Evolutionary conservation across 1,284 basidiomycete genomes (phyloP).

Genomic region (Leccinum griseonigrum): DNA sequence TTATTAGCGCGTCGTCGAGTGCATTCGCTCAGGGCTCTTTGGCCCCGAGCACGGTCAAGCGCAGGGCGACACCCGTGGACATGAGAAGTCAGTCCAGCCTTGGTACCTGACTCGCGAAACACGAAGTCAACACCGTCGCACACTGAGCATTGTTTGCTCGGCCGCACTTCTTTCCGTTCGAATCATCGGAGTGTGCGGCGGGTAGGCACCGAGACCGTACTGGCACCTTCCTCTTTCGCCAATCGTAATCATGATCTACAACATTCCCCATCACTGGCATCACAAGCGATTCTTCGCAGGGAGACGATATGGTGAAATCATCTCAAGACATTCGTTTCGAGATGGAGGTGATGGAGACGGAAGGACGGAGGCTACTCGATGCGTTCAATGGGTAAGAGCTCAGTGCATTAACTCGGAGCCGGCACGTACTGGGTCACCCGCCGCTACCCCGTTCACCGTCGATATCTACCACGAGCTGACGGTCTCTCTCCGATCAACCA

Average conservation of each 20-base stretch:
- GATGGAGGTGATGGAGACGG: conserved; percentile 64
- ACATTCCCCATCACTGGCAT: conserved; percentile 33
- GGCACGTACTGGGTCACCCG: conserved; percentile 36
- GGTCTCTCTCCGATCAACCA: conserved; percentile 31
- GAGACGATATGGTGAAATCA: conserved; percentile 54
- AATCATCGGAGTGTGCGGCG: conserved; percentile 25
- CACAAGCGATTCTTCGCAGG: conserved; percentile 37
- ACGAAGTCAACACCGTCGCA: conserved; percentile 13
- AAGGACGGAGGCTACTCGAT: conserved; percentile 64
- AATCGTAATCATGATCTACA: conserved; percentile 24
- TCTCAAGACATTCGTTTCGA: conserved; percentile 61
- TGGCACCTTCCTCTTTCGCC: conserved; percentile 30
- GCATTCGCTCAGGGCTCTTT: conserved; percentile 49
- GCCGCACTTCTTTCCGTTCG: conserved; percentile 24
- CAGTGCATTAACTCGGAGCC: conserved; percentile 56
- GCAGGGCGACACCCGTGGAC: conserved; percentile 30
- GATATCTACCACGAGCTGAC: conserved; percentile 26
- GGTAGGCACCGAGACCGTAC: conserved; percentile 20
- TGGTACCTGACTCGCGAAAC: conserved; percentile 12
- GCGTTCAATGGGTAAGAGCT: conserved; percentile 75
- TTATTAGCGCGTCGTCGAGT: conserved; percentile 42
- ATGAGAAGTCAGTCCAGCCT: conserved; percentile 11
- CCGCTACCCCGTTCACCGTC: conserved; percentile 31
- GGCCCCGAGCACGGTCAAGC: conserved; percentile 38
- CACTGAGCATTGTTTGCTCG: conserved; percentile 16